Conservation (phyloP, 805 yeast species). For the Saccharomycopsis selenospora region DNA sequence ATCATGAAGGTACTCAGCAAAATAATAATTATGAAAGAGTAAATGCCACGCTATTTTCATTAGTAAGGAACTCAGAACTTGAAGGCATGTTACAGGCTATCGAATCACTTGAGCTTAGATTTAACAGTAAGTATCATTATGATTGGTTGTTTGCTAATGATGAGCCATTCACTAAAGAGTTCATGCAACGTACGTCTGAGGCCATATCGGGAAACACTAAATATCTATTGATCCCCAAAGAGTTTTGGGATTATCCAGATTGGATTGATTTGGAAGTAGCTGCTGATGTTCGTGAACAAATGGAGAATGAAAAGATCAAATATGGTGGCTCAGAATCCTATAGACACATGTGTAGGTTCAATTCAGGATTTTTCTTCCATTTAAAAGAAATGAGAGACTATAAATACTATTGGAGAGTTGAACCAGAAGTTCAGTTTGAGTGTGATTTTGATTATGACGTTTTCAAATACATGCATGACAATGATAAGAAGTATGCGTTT, state of each 20-base stretch:
- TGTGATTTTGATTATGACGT: conserved; percentile 56
- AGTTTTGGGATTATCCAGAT: conserved; percentile 43
- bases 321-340: conserved; percentile 46
- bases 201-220: conserved; percentile 35
- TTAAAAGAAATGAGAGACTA: conserved; percentile 38
- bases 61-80: conserved; percentile 69
- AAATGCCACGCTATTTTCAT: conserved; percentile 73
- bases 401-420: conserved; percentile 56
- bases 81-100: conserved; percentile 56
- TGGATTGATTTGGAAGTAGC: conserved; percentile 34
- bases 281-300: conserved; percentile 24
- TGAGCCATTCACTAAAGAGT: conserved; percentile 35
- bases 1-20: background rate
- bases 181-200: conserved; percentile 29
- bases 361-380: conserved; percentile 54
- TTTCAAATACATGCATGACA: conserved; percentile 35
- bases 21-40: conserved; percentile 36
- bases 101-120: conserved; percentile 78
- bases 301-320: conserved; percentile 29
- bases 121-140: conserved; percentile 71
- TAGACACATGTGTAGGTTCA: conserved; percentile 67
- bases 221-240: conserved; percentile 37
- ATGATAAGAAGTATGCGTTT: conserved; percentile 44
- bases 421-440: conserved; percentile 48
- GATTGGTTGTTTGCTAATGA: conserved; percentile 80